These are phyloP conservation scores for Pichia rugopelliculosa DNA, from an alignment of 805 yeast genomes.

Conservation along the genomic window DNA sequence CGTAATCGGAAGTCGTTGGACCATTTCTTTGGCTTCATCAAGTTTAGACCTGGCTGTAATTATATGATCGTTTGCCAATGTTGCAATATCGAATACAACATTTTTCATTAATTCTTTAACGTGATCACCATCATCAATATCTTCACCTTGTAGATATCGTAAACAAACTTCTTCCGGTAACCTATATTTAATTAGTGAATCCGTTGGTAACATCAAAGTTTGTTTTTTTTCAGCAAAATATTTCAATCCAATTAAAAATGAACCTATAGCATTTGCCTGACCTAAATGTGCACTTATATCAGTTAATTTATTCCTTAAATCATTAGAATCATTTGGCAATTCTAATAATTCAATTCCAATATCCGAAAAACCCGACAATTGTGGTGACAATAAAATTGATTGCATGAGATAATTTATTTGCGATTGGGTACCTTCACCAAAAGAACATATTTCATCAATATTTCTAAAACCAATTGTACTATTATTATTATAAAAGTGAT, in stretches of 20 bases:
- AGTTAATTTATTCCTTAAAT: constrained; percentile 30
- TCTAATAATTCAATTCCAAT: constrained; percentile 40
- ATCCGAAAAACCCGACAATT: constrained; percentile 43
- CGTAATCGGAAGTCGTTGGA: constrained; percentile 10
- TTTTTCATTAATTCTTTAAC: constrained; percentile 36
- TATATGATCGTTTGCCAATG: constrained; percentile 73
- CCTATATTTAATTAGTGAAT: constrained; percentile 42
- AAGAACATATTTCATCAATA: constrained; percentile 56
- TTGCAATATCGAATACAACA: constrained; percentile 62
- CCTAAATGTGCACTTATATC: constrained; percentile 77
- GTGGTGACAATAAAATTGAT: constrained; percentile 48
- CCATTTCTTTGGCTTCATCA: constrained; percentile 28
- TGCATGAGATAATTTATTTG: constrained; percentile 65
- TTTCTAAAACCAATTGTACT: constrained; percentile 35
- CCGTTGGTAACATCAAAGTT: constrained; percentile 56
- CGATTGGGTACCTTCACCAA: constrained; percentile 74
- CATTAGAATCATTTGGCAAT: constrained; percentile 30
- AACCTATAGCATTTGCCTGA: constrained; percentile 67
- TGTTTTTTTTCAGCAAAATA: constrained; percentile 47
- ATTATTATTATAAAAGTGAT: constrained; percentile 41
- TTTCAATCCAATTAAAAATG: constrained; percentile 51
- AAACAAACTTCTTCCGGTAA: constrained; percentile 61
- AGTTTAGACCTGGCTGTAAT: constrained; percentile 59
- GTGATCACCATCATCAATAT: constrained; percentile 18
- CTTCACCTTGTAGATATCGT: constrained; percentile 39